Base-by-base conservation (phyloP, 331 rosid species). In the Arachis monticola region DNA sequence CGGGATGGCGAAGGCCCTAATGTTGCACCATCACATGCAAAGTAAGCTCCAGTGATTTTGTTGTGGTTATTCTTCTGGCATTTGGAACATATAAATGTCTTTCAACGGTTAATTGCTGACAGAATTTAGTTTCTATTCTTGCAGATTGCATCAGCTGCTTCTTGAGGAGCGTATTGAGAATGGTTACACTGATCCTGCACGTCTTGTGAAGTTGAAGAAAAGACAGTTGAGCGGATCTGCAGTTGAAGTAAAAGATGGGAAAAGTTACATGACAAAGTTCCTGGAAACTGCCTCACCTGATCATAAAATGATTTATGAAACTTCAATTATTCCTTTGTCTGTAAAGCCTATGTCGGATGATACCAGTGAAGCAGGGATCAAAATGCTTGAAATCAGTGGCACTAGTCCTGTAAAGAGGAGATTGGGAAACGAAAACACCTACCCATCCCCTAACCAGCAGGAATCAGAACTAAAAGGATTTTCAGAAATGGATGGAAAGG, bases 111-210 rank as follows among this genome's bases (percentile, higher is more conserved):
- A 73, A 80, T 65, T 77, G 75, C 60, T 75, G 63, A 69, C 69
- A 80, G 38, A 79, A 72, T 56, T 76, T 60, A 5, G 64, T 74
- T 78, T 71, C 58, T 32, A 75, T 66, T 60, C 17, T 73, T 78
- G 77, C 88, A 96, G 99, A 85, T 80, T 96, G 81, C 98, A 96
- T 75, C 96, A 96, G 66, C 86, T 96, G 86, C 89, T 96, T 81
- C 84, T 88, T 87, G 99, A 92, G 85, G 99, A 96, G 80, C 89
- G 93, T 58, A 46, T 90, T 75, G 94, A 86, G 86, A 96, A 87
- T 83, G 87, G 88, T 80, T 87, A 78, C 70, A 83, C 80, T 80
- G 87, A 96, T 79, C 89, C 98, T 56, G 92, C 89, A 8, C 88
- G 92, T 40, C 88, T 87, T 60, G 96, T 96, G 83, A 92, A 91